Evolutionary conservation across 176 grass and related monocot genomes (phyloP), one percentile per base, ranked within the genome.

Genomic region (Carex parvula): DNA sequence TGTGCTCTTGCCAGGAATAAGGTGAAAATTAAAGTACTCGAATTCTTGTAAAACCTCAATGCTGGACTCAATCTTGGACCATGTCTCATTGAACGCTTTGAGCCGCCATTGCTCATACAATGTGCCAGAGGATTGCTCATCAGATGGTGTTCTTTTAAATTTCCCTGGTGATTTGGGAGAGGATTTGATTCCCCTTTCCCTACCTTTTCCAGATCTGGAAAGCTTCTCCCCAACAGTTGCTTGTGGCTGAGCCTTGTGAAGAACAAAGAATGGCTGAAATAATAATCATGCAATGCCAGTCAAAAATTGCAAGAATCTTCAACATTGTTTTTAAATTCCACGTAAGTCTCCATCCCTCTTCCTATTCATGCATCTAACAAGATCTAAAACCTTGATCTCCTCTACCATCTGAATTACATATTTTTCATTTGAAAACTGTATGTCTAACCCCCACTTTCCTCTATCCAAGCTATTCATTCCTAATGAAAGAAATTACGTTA

Each of bases 41-140:
- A 35, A 55, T 73, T 29, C 1, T 30, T 32, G 30, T 41, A 53
- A 30, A 14, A 97, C 94, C 58, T 97, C 69, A 39, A 97, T 94
- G 57, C 88, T 91, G 37, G 81, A 63, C 20, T 97, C 85, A 66
- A 97, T 97, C 87, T 90, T 91, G 84, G 92, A 94, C 95, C 95
- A 94, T 6, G 79, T 88, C 1, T 66, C 44, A 54, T 90, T 62
- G 82, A 97, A 97, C 0, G 95, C 90, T 46, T 97, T 89, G 60
- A 92, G 50, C 14, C 84, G 87, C 24, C 94, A 89, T 84, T 85
- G 88, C 64, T 94, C 87, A 33, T 80, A 86, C 17, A 75, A 54
- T 37, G 32, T 24, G 62, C 84, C 72, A 70, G 67, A 74, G 59
- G 7, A 6, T 35, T 42, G 61, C 4, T 83, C 84, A 41, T 86